Evolutionary conservation across 2,329 filamentous ascomycete genomes (phyloP), one percentile per base, ranked within the genome.

Genomic region (Pyricularia sp.): DNA sequence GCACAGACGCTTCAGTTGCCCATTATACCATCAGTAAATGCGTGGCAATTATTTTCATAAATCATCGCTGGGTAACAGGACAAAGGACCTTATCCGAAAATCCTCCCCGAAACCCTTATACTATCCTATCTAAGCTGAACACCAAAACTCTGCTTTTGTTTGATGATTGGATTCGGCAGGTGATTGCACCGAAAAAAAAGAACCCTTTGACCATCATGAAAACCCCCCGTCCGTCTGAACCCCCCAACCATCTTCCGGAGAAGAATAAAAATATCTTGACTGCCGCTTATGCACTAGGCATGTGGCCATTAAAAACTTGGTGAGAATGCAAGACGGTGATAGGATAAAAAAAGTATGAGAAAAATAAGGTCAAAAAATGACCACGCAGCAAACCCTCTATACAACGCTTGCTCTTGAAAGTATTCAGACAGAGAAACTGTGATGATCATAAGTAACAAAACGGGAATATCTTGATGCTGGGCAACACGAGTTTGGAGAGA

Each of bases 341-440:
- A 17, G 26, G 1, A n/a, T n/a, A n/a, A 26, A 17, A 30, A 63
- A 63, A 17, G 12, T 14, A 28, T 14, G 5, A 26, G n/a, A 61
- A 26, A n/a, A 28, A 17, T 14, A 23, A 61, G 25, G 23, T 23
- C 23, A 17, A 28, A 63, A 30, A 63, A 12, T 2, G 14, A 63
- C 59, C 23, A 63, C 25, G 59, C 65, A 63, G 31, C 66, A 42
- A 59, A 68, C 36, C n/a, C 36, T 68, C 66, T 68, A 68, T 68
- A 63, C 66, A 63, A 68, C 67, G 67, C 67, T 68, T 68, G 67
- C 67, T 64, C 30, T 23, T 68, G 7, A 61, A 26, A 42, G 20
- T 65, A 42, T 42, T 65, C 64, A 65, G 23, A 36, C 33, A 36
- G 4, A 4, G 36, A 68, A 65, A 70, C 68, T 31, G 68, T 70